Evolutionary conservation across 345 rosid genomes (phyloP), one percentile per base, ranked within the genome.

Genomic region (Citrus hindsii): DNA sequence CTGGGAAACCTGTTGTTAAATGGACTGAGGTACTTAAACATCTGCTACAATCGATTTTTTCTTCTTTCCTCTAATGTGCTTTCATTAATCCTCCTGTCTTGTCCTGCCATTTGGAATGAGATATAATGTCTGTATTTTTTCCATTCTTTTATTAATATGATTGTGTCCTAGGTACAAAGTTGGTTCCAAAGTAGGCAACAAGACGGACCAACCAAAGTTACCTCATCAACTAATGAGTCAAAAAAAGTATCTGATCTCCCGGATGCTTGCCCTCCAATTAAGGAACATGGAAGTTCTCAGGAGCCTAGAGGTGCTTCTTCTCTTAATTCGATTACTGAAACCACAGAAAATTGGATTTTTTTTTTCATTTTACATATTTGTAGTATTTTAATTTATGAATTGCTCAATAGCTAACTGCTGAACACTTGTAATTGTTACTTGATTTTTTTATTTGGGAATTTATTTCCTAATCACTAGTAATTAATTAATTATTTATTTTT

Each of bases 1-100:
- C 90, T 74, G 92, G 95, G 69, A 92, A 92, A 79, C 92, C 95
- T 61, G 42, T 82, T 59, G 76, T 90, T 72, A 90, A 76, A 81
- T 90, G 95, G 93, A 81, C 82, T 25, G 91, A 90, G 90, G 95
- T 88, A 66, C 58, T 80, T 81, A 10, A 73, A 5, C 35, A 74
- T 61, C 72, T 24, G 21, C 30, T 67, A n/a, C 12, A 46, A 63
- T 69, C 27, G 67, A 48, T 46, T 68, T 62, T 75, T 69, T 12
- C 40, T 21, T 70, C 46, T 66, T 59, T 61, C 33, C 30, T 9
- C 46, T 70, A 9, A 67, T 77, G 32, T 9, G 70, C 37, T 38
- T 22, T 67, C 10, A 32, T 69, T 68, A 2, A 9, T 79, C 24
- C 55, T 53, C 35, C 35, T 32, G n/a, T 18, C 37, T 71, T 67